Conservation (phyloP, 2,329 filamentous ascomycete species). For the Neonectria hederae region DNA sequence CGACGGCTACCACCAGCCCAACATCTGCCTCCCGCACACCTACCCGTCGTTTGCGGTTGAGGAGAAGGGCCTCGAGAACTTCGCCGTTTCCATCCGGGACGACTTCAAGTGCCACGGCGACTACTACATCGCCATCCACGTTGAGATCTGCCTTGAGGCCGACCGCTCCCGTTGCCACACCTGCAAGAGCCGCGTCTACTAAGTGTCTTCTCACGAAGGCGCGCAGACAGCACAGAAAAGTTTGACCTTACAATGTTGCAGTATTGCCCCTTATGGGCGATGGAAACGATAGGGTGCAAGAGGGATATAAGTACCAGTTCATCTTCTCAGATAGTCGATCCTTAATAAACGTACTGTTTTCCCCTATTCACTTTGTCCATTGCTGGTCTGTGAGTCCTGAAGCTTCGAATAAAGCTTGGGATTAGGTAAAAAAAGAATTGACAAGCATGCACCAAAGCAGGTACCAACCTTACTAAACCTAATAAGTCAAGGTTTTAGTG, state of each 20-base stretch:
- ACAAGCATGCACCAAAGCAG: not conserved
- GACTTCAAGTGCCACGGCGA: constrained; percentile 35
- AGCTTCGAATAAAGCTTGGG: not conserved
- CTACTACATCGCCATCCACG: constrained; percentile 38
- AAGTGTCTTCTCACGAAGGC: not conserved
- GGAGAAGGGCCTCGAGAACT: constrained; percentile 31
- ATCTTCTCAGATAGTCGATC: constrained; percentile 20
- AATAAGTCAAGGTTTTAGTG: no score
- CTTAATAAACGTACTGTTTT: constrained; percentile 21
- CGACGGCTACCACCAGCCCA: constrained; percentile 18
- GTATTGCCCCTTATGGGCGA: not conserved
- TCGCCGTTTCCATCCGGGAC: constrained; percentile 33
- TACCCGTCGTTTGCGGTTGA: constrained; percentile 32
- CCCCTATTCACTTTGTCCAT: not conserved
- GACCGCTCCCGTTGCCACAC: constrained; percentile 16
- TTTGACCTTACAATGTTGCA: not conserved
- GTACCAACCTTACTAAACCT: no score
- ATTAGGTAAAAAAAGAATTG: no score
- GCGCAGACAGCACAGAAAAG: not conserved
- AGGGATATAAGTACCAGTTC: constrained; percentile 13
- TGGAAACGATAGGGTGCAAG: not conserved
- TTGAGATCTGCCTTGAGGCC: constrained; percentile 36
- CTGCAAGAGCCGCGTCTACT: constrained; percentile 15
- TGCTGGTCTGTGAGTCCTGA: not conserved
- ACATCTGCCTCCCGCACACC: constrained; percentile 37